These are phyloP conservation scores for Colletotrichum cuscutae DNA, from an alignment of 2,329 filamentous ascomycete genomes.

Conservation along the genomic window DNA sequence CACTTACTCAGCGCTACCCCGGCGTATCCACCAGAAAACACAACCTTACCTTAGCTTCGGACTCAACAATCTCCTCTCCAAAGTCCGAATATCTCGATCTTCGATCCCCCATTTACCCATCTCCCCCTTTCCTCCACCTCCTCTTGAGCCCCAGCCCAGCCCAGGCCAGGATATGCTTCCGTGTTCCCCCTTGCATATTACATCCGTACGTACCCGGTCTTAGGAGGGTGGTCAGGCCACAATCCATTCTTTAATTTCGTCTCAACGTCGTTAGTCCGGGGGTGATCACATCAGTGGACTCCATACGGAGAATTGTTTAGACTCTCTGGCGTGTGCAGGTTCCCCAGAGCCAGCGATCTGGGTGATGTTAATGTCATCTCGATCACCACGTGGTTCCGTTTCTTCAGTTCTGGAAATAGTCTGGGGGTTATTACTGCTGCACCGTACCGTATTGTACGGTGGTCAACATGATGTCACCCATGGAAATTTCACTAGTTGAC, in stretches of 20 bases:
- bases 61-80: not conserved
- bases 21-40: not conserved
- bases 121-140: too few species aligned
- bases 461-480: not conserved
- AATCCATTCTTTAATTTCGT: not conserved
- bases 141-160: not conserved
- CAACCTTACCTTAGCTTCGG: not conserved
- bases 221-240: not conserved
- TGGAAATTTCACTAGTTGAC: not conserved
- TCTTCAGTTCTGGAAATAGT: not conserved
- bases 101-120: not conserved
- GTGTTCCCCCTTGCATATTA: not conserved
- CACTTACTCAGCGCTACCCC: not conserved
- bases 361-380: not conserved
- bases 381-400: not conserved
- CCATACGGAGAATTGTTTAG: not conserved
- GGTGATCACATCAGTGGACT: not conserved
- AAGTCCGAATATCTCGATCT: not conserved
- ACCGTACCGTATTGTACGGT: not conserved
- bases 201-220: not conserved
- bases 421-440: not conserved
- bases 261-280: not conserved
- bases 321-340: not conserved
- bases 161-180: not conserved
- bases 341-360: not conserved